Percentiles rank a stretch among this genome's conserved stretches.
Evolutionary conservation across 441 rosid species (phyloP).

Genomic region (Manihot esculenta): DNA sequence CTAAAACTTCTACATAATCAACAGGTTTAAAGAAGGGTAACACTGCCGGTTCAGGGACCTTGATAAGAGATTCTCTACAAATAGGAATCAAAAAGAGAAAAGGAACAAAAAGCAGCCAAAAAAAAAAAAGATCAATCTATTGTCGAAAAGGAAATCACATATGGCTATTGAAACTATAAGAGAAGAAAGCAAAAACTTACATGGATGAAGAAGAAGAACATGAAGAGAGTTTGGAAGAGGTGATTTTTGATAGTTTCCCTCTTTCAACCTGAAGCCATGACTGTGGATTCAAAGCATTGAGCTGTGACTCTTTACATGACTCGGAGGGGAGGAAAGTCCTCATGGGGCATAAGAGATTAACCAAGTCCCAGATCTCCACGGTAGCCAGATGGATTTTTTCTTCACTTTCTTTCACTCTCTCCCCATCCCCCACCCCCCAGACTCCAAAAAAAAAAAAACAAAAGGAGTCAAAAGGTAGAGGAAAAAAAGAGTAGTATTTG

Average conservation of each 20-base stretch:
- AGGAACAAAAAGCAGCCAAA: slow-evolving; percentile 7
- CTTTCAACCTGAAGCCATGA: slow-evolving; percentile 99
- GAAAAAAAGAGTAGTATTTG: slow-evolving; percentile 16
- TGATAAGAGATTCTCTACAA: slow-evolving; percentile 91
- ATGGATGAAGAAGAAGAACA: slow-evolving; percentile 62
- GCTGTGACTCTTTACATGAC: slow-evolving; percentile 81
- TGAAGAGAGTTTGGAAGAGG: slow-evolving; percentile 52
- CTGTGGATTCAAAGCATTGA: slow-evolving; percentile 85
- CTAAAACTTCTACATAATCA: slow-evolving; percentile 93
- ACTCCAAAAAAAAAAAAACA: background rate
- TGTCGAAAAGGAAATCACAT: slow-evolving; percentile 7
- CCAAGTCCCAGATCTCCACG: slow-evolving; percentile 98
- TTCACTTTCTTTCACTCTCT: slow-evolving; percentile 15
- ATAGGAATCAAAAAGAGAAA: slow-evolving; percentile 24
- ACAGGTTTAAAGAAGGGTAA: slow-evolving; percentile 81
- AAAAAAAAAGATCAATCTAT: background rate
- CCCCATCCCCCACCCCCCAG: background rate
- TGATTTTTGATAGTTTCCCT: slow-evolving; percentile 68
- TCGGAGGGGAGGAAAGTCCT: slow-evolving; percentile 80
- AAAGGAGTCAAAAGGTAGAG: background rate
- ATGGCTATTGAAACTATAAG: background rate
- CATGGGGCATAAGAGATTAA: slow-evolving; percentile 88
- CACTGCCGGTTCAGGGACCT: slow-evolving; percentile 82
- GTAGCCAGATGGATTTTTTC: slow-evolving; percentile 41
- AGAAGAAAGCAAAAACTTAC: slow-evolving; percentile 46